A percentile compares a stretch with the other conserved stretches of the same genome.
phyloP scores from a whole-genome alignment of 2,329 filamentous ascomycete genomes.

The Fusarium aywerte region DNA sequence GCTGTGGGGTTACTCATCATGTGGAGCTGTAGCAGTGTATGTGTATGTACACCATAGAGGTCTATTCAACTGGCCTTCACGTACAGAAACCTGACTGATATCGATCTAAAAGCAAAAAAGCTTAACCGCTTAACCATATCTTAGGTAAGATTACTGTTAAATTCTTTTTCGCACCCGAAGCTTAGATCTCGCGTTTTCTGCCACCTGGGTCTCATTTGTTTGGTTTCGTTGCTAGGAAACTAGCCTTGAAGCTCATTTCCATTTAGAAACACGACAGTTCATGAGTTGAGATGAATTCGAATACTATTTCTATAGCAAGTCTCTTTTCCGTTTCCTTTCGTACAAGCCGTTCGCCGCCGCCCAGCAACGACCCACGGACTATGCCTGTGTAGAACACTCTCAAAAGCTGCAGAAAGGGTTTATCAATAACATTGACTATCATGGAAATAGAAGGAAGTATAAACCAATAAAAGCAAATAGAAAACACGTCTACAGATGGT shows the following conservation, averaged over 20 bases:
- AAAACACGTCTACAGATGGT: constrained; percentile 44
- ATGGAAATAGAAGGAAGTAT: constrained; percentile 28
- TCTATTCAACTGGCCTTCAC: background rate
- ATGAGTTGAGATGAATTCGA: constrained; percentile 4
- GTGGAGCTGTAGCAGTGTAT: constrained; percentile 19
- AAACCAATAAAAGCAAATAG: constrained; percentile 21
- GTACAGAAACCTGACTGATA: no score
- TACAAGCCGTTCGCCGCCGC: constrained; percentile 5
- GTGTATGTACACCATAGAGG: background rate
- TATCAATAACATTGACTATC: constrained; percentile 38
- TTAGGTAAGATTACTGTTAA: no score
- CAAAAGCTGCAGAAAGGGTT: constrained; percentile 23
- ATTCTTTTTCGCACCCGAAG: no score
- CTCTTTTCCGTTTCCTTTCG: constrained; percentile 6
- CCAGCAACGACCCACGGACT: background rate
- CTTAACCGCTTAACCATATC: no score
- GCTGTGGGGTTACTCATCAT: constrained; percentile 20
- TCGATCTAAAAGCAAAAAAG: no score
- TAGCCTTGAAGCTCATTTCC: constrained; percentile 10
- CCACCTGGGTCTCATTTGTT: constrained; percentile 1
- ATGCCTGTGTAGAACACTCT: constrained; percentile 2
- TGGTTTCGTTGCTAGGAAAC: constrained; percentile 26
- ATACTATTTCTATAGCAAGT: constrained; percentile 1
- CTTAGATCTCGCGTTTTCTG: no score
- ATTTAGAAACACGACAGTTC: background rate